Conservation (phyloP, 768 basidiomycete genomes). For the Suillus plorans region DNA sequence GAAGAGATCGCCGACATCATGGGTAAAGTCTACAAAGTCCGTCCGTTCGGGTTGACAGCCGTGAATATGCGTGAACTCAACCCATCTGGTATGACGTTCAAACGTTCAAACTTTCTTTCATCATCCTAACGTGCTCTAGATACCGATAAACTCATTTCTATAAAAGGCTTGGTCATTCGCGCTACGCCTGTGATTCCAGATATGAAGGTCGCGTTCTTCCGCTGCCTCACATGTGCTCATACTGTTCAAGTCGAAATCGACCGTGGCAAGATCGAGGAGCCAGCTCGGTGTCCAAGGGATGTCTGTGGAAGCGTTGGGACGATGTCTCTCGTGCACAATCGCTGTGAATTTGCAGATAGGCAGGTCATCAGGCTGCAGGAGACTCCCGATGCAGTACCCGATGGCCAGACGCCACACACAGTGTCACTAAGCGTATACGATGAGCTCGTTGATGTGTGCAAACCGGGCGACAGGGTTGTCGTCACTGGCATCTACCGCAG, state of each 20-base stretch:
- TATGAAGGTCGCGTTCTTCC: conserved; percentile 99
- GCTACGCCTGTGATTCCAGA: conserved; percentile 98
- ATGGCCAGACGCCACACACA: conserved; percentile 97
- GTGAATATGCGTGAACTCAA: conserved; percentile 96
- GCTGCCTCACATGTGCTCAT: conserved; percentile 92
- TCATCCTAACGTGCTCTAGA: conserved; percentile 48
- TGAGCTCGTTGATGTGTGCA: conserved; percentile 93
- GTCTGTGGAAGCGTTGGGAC: conserved; percentile 86
- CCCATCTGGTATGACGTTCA: conserved; percentile 66
- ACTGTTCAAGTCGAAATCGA: conserved; percentile 98
- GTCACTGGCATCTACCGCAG: conserved; percentile 95
- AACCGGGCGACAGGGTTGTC: conserved; percentile 90
- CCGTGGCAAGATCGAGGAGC: conserved; percentile 96
- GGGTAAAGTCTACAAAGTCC: conserved; percentile 85
- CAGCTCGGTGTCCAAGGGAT: conserved; percentile 87
- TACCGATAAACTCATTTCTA: conserved; percentile 94
- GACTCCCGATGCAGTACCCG: conserved; percentile 96
- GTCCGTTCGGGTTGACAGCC: conserved; percentile 81
- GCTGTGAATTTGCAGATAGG: conserved; percentile 93
- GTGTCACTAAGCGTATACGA: conserved; percentile 98
- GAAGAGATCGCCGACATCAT: conserved; percentile 90
- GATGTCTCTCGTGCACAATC: conserved; percentile 95
- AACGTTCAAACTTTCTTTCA: conserved; percentile 1
- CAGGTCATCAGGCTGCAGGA: conserved; percentile 96
- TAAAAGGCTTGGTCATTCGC: conserved; percentile 97